phyloP scores from a whole-genome alignment of 2,329 filamentous ascomycete species.

The Beauveria rudraprayagi region DNA sequence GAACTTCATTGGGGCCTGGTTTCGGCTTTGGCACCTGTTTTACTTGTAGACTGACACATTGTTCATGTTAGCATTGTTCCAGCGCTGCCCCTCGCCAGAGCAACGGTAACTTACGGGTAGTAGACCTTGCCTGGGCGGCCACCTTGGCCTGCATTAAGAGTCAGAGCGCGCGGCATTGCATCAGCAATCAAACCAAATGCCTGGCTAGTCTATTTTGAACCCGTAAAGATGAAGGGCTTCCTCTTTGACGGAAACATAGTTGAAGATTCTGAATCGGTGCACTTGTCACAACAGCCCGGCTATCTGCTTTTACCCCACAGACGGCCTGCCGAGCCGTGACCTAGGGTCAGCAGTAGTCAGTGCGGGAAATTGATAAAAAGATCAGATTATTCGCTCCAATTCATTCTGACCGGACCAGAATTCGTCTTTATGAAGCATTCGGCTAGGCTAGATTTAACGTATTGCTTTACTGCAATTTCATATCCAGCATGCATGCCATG shows the following conservation, averaged over 20 bases:
- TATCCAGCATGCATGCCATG: too few species aligned
- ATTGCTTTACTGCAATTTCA: too few species aligned
- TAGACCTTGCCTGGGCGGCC: conserved; percentile 82
- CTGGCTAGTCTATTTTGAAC: too few species aligned
- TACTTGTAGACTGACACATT: conserved; percentile 42
- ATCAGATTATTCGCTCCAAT: background rate
- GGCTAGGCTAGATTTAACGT: too few species aligned
- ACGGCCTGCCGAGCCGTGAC: background rate
- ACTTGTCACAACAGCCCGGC: background rate
- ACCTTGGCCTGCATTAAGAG: conserved; percentile 59
- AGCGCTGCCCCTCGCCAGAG: background rate
- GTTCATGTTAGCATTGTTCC: background rate
- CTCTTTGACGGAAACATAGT: background rate
- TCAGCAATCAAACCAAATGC: background rate
- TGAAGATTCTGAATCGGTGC: background rate
- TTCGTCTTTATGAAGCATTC: too few species aligned
- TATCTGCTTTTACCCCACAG: background rate
- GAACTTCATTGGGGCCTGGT: conserved; percentile 58
- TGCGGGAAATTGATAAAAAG: background rate
- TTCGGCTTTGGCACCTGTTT: conserved; percentile 54
- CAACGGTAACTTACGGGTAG: conserved; percentile 51
- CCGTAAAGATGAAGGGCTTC: too few species aligned
- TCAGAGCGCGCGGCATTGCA: conserved; percentile 47
- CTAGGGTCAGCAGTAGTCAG: background rate
- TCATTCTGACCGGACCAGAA: too few species aligned